Conservation (phyloP, 345 rosid genomes). For the Aurinia saxatilis region DNA sequence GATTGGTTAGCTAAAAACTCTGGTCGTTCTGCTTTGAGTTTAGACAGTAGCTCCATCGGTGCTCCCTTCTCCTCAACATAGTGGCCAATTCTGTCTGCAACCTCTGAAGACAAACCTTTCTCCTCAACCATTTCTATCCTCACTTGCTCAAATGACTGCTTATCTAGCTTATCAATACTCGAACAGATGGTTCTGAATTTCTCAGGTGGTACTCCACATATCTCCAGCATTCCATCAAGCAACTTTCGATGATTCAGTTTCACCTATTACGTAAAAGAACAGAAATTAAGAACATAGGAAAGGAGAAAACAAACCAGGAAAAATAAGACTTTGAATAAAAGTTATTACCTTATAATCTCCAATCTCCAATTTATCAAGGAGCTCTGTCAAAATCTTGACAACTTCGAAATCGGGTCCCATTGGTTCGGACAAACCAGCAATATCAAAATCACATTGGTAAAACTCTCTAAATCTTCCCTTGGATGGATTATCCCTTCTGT, state of each 20-base stretch:
- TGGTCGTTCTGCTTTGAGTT: conserved; percentile 54
- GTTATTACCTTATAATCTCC: conserved; percentile 77
- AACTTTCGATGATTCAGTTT: conserved; percentile 87
- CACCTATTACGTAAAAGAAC: conserved; percentile 38
- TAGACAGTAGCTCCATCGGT: conserved; percentile 54
- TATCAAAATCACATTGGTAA: conserved; percentile 94
- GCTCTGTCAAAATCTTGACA: conserved; percentile 62
- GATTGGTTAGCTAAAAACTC: conserved; percentile 50
- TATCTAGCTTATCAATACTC: conserved; percentile 89
- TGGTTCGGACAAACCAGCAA: conserved; percentile 77
- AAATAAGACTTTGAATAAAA: not conserved
- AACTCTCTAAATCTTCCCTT: conserved; percentile 96
- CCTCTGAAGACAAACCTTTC: conserved; percentile 64
- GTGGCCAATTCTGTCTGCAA: conserved; percentile 68
- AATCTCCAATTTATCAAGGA: conserved; percentile 68
- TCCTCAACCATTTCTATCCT: conserved; percentile 94
- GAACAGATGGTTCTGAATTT: conserved; percentile 93
- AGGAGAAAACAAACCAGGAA: not conserved
- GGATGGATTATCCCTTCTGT: conserved; percentile 92
- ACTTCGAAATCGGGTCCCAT: conserved; percentile 97
- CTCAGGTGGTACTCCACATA: conserved; percentile 89
- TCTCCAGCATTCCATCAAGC: conserved; percentile 92
- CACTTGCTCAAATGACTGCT: conserved; percentile 78
- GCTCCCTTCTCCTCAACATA: conserved; percentile 75
- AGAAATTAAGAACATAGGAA: not conserved